These are phyloP conservation scores for Boletus subluridellus DNA, from an alignment of 1,284 basidiomycete genomes.

Conservation along the genomic window DNA sequence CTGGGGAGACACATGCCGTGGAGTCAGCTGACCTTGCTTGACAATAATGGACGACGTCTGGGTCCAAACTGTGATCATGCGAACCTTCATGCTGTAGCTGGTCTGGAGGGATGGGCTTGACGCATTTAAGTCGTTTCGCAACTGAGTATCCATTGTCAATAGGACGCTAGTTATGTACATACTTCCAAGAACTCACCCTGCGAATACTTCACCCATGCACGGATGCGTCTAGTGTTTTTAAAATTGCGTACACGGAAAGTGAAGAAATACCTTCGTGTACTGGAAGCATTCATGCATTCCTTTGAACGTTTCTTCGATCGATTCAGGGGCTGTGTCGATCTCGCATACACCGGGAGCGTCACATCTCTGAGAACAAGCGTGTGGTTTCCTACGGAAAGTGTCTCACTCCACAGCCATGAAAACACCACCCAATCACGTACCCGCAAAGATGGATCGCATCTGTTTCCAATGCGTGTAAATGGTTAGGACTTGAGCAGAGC, in stretches of 20 bases:
- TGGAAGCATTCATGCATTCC: conserved; percentile 45
- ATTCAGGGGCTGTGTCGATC: conserved; percentile 52
- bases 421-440: conserved; percentile 40
- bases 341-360: conserved; percentile 47
- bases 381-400: conserved; percentile 35
- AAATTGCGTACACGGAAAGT: not conserved
- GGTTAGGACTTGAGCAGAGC: conserved; percentile 44
- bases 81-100: conserved; percentile 40
- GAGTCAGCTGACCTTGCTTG: conserved; percentile 38
- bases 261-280: conserved; percentile 41
- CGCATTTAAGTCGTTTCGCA: conserved; percentile 48
- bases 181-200: conserved; percentile 18
- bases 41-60: conserved; percentile 46
- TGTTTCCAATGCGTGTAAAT: conserved; percentile 47
- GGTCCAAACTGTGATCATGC: conserved; percentile 47
- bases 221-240: not conserved
- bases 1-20: not conserved
- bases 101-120: conserved; percentile 43
- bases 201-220: conserved; percentile 18
- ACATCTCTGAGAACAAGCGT: conserved; percentile 46
- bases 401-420: not conserved
- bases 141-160: conserved; percentile 31
- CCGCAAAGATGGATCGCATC: conserved; percentile 55
- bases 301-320: conserved; percentile 53
- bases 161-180: not conserved